phyloP scores from a whole-genome alignment of 768 basidiomycete genomes.

The Russula ochroleuca region DNA sequence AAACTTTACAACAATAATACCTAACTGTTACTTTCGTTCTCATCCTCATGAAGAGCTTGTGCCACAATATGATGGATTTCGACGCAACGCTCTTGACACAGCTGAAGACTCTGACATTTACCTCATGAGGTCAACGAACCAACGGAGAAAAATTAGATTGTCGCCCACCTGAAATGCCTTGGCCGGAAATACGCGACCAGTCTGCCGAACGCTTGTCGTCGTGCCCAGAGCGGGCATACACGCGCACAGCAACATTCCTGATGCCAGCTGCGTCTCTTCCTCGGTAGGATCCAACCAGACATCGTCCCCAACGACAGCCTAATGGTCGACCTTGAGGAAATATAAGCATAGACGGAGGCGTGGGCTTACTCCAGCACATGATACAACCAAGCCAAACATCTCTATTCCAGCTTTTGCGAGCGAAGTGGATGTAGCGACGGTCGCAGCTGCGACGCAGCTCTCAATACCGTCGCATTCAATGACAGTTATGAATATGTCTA shows the following conservation, averaged over 20 bases:
- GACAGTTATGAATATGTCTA: conserved; percentile 87
- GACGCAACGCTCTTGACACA: conserved; percentile 63
- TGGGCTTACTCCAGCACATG: conserved; percentile 68
- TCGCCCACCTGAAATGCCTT: conserved; percentile 53
- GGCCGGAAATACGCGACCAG: conserved; percentile 56
- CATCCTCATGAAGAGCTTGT: conserved; percentile 54
- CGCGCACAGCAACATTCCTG: conserved; percentile 70
- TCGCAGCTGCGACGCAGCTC: conserved; percentile 79
- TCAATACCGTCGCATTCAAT: conserved; percentile 93
- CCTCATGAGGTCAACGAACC: neutral
- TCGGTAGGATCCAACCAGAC: conserved; percentile 80
- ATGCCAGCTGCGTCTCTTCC: conserved; percentile 54
- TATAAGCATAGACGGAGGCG: conserved; percentile 6
- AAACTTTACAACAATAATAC: neutral
- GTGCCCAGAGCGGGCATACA: conserved; percentile 85
- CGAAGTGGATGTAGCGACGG: conserved; percentile 85
- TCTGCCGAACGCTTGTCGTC: conserved; percentile 83
- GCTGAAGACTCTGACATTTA: conserved; percentile 55
- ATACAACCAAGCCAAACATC: conserved; percentile 80
- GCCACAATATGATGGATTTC: conserved; percentile 75
- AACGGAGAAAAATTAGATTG: conserved; percentile 6
- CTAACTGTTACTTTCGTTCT: conserved; percentile 19
- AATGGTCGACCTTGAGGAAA: conserved; percentile 18
- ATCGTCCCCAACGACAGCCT: conserved; percentile 56
- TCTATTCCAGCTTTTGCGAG: conserved; percentile 92